Evolutionary conservation across 2,329 filamentous ascomycete species (phyloP).

Genomic region (Penicillium glabrum): DNA sequence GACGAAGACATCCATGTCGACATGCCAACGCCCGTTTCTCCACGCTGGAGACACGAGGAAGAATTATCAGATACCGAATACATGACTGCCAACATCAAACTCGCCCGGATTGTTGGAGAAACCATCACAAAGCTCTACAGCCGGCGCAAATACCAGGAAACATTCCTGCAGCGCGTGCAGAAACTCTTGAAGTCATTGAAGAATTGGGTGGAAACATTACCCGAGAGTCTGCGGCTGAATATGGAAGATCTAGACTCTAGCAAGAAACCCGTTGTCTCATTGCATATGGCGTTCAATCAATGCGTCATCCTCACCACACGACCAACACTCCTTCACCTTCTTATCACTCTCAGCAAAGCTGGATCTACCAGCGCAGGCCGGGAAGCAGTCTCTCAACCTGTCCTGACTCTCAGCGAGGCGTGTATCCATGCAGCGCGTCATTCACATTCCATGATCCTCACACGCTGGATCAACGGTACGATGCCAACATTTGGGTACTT

Average conservation of each 20-base stretch:
- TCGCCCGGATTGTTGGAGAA: slow-evolving; percentile 39
- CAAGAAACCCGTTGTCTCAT: slow-evolving; percentile 31
- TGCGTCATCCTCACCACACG: slow-evolving; percentile 42
- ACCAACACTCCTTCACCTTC: slow-evolving; percentile 40
- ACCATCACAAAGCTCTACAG: slow-evolving; percentile 37
- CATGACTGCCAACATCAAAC: slow-evolving; percentile 38
- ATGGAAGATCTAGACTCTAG: slow-evolving; percentile 34
- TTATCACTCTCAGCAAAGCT: slow-evolving; percentile 33
- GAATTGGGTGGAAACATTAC: slow-evolving; percentile 39
- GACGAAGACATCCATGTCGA: slow-evolving; percentile 49
- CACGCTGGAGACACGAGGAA: slow-evolving; percentile 31
- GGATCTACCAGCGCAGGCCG: slow-evolving; percentile 2
- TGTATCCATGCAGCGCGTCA: slow-evolving; percentile 41
- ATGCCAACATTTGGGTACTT: slow-evolving; percentile 42
- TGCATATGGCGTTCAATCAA: slow-evolving; percentile 42
- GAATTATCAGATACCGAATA: slow-evolving; percentile 40
- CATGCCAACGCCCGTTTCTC: slow-evolving; percentile 35
- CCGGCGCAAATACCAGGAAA: slow-evolving; percentile 36
- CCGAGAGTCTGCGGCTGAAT: slow-evolving; percentile 34
- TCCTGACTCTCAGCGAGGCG: slow-evolving; percentile 38
- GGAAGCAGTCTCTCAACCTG: slow-evolving; percentile 36
- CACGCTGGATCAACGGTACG: slow-evolving; percentile 40
- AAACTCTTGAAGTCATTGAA: slow-evolving; percentile 40
- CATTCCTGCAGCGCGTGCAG: slow-evolving; percentile 42
- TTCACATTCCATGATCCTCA: slow-evolving; percentile 38